Base-by-base conservation (phyloP, 306 rosid species). In the Trichosanthes cucumerina region DNA sequence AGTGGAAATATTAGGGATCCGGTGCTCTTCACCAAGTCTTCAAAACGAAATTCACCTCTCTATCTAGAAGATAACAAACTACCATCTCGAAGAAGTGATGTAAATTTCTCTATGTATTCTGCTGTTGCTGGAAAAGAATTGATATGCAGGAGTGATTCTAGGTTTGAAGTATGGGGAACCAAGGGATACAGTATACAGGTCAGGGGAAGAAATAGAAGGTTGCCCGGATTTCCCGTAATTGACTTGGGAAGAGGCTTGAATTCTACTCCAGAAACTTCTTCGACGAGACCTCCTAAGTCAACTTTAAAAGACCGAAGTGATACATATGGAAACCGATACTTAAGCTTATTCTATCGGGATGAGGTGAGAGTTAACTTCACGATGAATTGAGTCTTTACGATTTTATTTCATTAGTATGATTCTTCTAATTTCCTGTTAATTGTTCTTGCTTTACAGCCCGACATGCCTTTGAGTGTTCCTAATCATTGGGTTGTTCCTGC, bases 41-140 rank as follows among this genome's bases (percentile, higher is more conserved):
- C 82, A 46, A 88, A 89, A 84, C 89, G 75, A 79, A 83, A 80
- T 62, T 77, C 88, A 6, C 79, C 91, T 50, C 69, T 89, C 72
- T 82, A 89, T 81, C 86, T 82, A 70, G 97, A 88, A 18, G 96
- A 92, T 56, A 88, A 85, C 70, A 92, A 90, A 82, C 87, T 95
- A 78, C 97, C 97, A 7, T 85, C 97, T 38, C 99, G 97, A 71
- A 83, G 99, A 85, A 89, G 97, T 4, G 97, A 95, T 62, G 92
- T 92, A 54, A 95, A 92, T 82, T 95, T 95, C 81, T 95, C 97
- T 31, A 44, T 84, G 41, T 92, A 92, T 88, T 95, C 99, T 7
- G 88, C 90, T 47, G 96, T 89, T 21, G 71, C 76, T 54, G 97
- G 93, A 47, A 95, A 92, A 82, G 97, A 92, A 77, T 82, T 92